phyloP scores from a whole-genome alignment of 2,329 filamentous ascomycete species.

The Claviceps digitariae region DNA sequence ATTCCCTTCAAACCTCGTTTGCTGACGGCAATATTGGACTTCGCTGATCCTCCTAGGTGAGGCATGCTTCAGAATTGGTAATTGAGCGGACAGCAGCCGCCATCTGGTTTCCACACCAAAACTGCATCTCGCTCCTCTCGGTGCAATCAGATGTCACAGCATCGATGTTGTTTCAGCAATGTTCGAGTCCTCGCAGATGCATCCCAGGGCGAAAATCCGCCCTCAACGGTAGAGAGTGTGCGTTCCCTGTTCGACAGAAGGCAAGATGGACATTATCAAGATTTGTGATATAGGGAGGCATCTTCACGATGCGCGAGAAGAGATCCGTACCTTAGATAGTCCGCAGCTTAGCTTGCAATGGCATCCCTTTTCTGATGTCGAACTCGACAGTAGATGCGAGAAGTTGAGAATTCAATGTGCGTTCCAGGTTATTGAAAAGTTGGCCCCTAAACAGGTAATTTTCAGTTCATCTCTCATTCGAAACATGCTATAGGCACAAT shows the following conservation, averaged over 20 bases:
- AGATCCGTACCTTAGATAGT: neutral
- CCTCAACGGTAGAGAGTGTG: too few species aligned
- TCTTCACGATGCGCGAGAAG: slow-evolving; percentile 16
- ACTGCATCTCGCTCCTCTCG: too few species aligned
- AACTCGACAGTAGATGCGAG: too few species aligned
- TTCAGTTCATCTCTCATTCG: too few species aligned
- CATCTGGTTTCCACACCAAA: too few species aligned
- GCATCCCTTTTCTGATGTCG: too few species aligned
- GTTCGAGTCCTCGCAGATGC: slow-evolving; percentile 14
- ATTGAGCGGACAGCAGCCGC: slow-evolving; percentile 13
- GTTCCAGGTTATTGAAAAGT: too few species aligned
- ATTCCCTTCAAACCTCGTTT: neutral
- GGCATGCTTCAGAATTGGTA: neutral
- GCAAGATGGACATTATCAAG: slow-evolving; percentile 12
- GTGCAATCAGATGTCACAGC: slow-evolving; percentile 11
- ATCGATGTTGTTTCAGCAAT: slow-evolving; percentile 16
- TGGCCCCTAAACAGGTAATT: too few species aligned
- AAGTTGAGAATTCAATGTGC: too few species aligned
- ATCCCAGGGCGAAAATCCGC: too few species aligned
- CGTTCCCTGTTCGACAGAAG: too few species aligned
- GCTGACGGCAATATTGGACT: neutral
- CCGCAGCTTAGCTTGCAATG: neutral
- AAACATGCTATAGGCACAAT: neutral
- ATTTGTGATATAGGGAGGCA: slow-evolving; percentile 10
- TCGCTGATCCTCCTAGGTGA: neutral